Conservation (phyloP, 768 basidiomycete species). For the Tulasnella sp. region DNA sequence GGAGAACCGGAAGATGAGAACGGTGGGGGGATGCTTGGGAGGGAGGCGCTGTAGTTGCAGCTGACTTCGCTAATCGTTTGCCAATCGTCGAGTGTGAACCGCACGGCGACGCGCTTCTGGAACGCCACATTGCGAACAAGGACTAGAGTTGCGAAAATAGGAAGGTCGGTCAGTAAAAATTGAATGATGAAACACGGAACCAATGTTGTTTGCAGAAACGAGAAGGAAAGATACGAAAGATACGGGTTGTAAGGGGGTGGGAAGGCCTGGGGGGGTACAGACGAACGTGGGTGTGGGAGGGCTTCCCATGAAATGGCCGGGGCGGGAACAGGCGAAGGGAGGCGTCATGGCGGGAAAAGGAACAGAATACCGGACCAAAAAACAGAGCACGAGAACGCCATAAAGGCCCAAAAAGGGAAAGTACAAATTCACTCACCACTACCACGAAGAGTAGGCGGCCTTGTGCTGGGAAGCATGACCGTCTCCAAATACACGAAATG, state of each 20-base stretch:
- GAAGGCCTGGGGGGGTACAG: background rate
- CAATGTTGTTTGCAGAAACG: background rate
- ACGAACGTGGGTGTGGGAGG: background rate
- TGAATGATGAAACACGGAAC: background rate
- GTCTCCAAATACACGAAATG: slow-evolving; percentile 21
- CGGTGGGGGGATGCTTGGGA: slow-evolving; percentile 30
- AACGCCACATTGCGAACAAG: slow-evolving; percentile 83
- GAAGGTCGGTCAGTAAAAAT: background rate
- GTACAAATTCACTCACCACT: slow-evolving; percentile 9
- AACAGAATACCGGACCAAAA: background rate
- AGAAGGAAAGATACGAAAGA: background rate
- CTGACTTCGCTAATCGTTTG: slow-evolving; percentile 93
- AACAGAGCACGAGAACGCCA: too few relatives aligned
- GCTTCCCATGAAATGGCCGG: background rate
- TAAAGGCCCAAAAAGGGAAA: background rate
- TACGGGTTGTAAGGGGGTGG: background rate
- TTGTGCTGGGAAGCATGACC: slow-evolving; percentile 13
- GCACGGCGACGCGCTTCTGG: slow-evolving; percentile 78
- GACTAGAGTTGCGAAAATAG: slow-evolving; percentile 46
- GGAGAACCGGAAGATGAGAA: slow-evolving; percentile 30
- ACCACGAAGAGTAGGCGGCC: slow-evolving; percentile 37
- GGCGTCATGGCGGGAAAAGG: background rate
- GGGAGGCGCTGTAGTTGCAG: slow-evolving; percentile 57
- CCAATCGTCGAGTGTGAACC: slow-evolving; percentile 94
- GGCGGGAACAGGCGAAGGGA: background rate